Evolutionary conservation across 257 asterid genomes (phyloP).

Genomic region (Penstemon newberryi): DNA sequence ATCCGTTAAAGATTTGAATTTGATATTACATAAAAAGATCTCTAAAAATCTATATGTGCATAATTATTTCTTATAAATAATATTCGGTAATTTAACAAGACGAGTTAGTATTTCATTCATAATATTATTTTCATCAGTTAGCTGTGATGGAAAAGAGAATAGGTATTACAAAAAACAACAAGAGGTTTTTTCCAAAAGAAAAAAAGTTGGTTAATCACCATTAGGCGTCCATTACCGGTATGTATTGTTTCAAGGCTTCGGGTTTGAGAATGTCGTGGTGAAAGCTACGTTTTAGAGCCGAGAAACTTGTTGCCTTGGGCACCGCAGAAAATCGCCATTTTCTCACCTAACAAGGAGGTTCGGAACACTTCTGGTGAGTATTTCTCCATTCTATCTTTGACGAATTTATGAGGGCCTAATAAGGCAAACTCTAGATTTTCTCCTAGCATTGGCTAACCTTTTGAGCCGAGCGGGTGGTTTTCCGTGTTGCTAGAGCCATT

Average conservation of each 20-base stretch:
- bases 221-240: constrained; percentile 42
- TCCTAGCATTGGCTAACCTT: constrained; percentile 67
- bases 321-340: constrained; percentile 63
- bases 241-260: constrained; percentile 46
- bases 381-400: constrained; percentile 50
- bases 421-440: constrained; percentile 57
- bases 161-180: too few relatives aligned
- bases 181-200: too few relatives aligned
- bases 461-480: constrained; percentile 51
- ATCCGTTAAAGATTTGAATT: too few relatives aligned
- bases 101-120: too few relatives aligned
- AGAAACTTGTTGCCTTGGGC: constrained; percentile 65
- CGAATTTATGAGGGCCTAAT: constrained; percentile 52
- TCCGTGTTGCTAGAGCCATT: constrained; percentile 14
- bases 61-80: too few relatives aligned
- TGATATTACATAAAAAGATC: too few relatives aligned
- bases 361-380: constrained; percentile 50
- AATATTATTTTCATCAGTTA: too few relatives aligned
- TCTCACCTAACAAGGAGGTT: constrained; percentile 58
- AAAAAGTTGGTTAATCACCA: too few relatives aligned
- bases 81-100: too few relatives aligned
- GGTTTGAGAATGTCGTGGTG: constrained; percentile 46
- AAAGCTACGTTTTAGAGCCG: constrained; percentile 43
- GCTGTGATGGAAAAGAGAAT: too few relatives aligned
- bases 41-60: too few relatives aligned